Evolutionary conservation across 345 rosid species (phyloP).

Genomic region (Odontarrhena argentea): DNA sequence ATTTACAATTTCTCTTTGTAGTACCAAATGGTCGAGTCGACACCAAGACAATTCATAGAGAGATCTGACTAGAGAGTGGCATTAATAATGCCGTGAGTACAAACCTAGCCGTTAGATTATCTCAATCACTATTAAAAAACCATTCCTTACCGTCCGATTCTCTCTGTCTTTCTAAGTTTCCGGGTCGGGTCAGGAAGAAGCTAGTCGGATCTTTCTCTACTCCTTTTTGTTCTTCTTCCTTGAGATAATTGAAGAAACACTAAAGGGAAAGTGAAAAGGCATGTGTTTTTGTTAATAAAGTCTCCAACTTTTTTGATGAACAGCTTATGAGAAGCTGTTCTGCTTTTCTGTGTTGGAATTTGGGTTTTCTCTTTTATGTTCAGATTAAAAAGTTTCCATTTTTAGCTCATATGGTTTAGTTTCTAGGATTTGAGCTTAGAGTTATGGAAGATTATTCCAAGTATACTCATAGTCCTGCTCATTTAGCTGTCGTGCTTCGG

Average conservation of each 20-base stretch:
- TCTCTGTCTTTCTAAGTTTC: constrained; percentile 23
- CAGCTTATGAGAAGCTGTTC: constrained; percentile 18
- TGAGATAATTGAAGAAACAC: neutral
- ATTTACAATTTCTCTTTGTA: neutral
- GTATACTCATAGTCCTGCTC: constrained; percentile 89
- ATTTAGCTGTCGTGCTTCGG: constrained; percentile 73
- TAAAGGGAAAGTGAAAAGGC: constrained; percentile 25
- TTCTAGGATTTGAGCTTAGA: constrained; percentile 22
- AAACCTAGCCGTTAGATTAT: constrained; percentile 40
- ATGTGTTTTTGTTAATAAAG: constrained; percentile 27
- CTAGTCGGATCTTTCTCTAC: constrained; percentile 8
- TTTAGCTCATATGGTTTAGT: constrained; percentile 28
- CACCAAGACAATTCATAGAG: constrained; percentile 43
- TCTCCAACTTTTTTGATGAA: constrained; percentile 21
- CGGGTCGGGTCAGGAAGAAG: constrained; percentile 29
- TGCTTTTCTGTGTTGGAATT: constrained; percentile 22
- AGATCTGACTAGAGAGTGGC: constrained; percentile 52
- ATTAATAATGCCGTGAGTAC: constrained; percentile 39
- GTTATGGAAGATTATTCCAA: constrained; percentile 76
- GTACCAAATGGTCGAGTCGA: constrained; percentile 27
- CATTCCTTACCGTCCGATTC: constrained; percentile 37
- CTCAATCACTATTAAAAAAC: constrained; percentile 4
- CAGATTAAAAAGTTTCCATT: constrained; percentile 6
- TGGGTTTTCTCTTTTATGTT: constrained; percentile 1
- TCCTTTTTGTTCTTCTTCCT: neutral